phyloP scores from a whole-genome alignment of 176 grass and related monocot species.

The bread wheat (Triticum aestivum) region IWGSC_CS_RefSeq_v2.1 NC_057814.1:158151221-158151720 shows the following conservation, averaged over 20 bases:
- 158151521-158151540: background rate
- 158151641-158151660: background rate
- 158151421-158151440: too few species aligned
- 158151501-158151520: slow-evolving; percentile 5
- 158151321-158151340: too few species aligned
- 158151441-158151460: slow-evolving; percentile 1
- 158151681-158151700: too few species aligned
- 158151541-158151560: background rate
- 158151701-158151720: too few species aligned
- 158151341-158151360: background rate
- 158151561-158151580: background rate
- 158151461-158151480: slow-evolving; percentile 20
- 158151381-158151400: background rate
- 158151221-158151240: background rate
- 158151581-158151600: background rate
- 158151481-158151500: background rate
- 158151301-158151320: too few species aligned
- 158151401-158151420: background rate
- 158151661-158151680: too few species aligned
- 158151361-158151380: background rate
- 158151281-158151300: too few species aligned
- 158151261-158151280: too few species aligned
- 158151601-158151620: background rate
- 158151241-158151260: background rate
- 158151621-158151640: background rate